Percentiles rank a stretch among this genome's conserved stretches.
These are phyloP conservation scores for Sicyos baderoa DNA, from an alignment of 306 rosid species.

Conservation along the genomic window DNA sequence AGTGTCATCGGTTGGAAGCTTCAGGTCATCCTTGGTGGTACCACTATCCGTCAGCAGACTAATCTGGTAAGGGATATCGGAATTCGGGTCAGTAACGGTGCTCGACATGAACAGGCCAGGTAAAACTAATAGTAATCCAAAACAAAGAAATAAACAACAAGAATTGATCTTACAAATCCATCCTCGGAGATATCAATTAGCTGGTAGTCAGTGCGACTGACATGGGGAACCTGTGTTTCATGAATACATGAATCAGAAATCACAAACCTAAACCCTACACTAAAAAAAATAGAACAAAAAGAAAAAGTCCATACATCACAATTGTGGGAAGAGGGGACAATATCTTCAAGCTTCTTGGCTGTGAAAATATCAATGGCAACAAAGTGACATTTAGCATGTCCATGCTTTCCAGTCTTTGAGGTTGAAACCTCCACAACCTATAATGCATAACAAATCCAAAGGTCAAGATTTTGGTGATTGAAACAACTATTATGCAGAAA, in stretches of 20 bases:
- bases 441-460: not conserved
- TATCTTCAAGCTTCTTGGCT: constrained; percentile 88
- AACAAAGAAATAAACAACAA: not conserved
- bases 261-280: not conserved
- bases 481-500: not conserved
- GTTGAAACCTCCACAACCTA: constrained; percentile 98
- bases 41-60: constrained; percentile 93
- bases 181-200: constrained; percentile 94
- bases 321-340: constrained; percentile 95
- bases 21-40: constrained; percentile 86
- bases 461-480: not conserved
- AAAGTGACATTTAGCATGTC: constrained; percentile 97
- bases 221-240: constrained; percentile 80
- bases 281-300: not conserved
- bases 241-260: not conserved
- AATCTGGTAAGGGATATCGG: constrained; percentile 41
- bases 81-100: not conserved
- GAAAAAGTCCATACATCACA: constrained; percentile 54
- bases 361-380: constrained; percentile 92
- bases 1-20: constrained; percentile 84
- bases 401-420: constrained; percentile 95
- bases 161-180: constrained; percentile 67
- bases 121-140: not conserved
- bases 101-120: not conserved
- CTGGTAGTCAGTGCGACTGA: constrained; percentile 88